Conservation (phyloP, 2,329 filamentous ascomycete species). For the Arthrobotrys iridis region DNA sequence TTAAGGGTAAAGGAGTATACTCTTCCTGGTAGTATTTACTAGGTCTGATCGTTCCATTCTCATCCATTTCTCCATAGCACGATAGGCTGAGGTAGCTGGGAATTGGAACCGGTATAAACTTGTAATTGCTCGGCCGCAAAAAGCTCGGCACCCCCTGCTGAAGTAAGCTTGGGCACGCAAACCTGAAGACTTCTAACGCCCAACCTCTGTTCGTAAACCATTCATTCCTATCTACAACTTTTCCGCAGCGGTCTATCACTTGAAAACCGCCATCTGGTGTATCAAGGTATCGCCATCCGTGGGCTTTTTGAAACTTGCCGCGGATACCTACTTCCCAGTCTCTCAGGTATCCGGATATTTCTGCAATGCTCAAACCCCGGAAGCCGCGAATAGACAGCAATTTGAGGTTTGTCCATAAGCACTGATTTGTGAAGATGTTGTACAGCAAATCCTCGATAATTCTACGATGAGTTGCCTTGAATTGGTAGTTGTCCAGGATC, state of each 20-base stretch:
- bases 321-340: slow-evolving; percentile 46
- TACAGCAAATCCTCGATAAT: slow-evolving; percentile 20
- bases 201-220: slow-evolving; percentile 33
- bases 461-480: slow-evolving; percentile 11
- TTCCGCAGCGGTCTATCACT: slow-evolving; percentile 18
- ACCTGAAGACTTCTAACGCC: slow-evolving; percentile 36
- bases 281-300: slow-evolving; percentile 29
- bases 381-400: slow-evolving; percentile 38
- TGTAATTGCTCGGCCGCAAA: neutral
- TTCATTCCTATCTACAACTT: neutral
- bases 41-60: neutral
- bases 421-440: slow-evolving; percentile 36
- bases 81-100: slow-evolving; percentile 34
- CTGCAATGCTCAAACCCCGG: slow-evolving; percentile 20
- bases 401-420: slow-evolving; percentile 24
- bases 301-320: slow-evolving; percentile 24
- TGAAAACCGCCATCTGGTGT: neutral
- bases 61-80: slow-evolving; percentile 7
- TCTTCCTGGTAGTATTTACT: slow-evolving; percentile 28
- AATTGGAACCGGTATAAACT: slow-evolving; percentile 6
- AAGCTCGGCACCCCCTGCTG: neutral
- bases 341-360: slow-evolving; percentile 17
- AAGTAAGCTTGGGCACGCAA: slow-evolving; percentile 28
- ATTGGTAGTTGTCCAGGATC: slow-evolving; percentile 43
- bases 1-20: neutral